Base-by-base conservation (phyloP, 176 grass and related monocot species). In the Oryza meridionalis region DNA sequence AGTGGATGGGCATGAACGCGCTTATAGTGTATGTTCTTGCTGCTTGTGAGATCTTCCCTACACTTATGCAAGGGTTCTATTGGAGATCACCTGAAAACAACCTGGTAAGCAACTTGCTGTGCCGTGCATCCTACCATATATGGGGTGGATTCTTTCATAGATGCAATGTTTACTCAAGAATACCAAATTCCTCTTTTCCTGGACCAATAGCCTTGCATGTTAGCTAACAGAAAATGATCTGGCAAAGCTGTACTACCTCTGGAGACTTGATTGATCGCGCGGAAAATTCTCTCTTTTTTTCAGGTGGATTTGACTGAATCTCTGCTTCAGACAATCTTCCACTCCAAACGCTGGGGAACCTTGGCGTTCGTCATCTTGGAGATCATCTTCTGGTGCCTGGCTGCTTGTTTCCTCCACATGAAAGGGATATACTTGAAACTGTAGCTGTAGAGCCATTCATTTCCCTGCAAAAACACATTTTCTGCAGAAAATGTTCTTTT, bases 1-100 rank as follows among this genome's bases (percentile, higher is more conserved):
- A 96, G 69, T 96, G 96, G 96, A 92, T 94, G 91, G 89, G 93
- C 76, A 92, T 99, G 96, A 96, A 99, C 73, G 96, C 89, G 10
- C 91, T 99, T 65, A 84, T 94, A 83, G 91, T 95, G 67, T 99
- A 88, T 70, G 70, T 99, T 86, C 85, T 99, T 51, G 93, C 93
- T 79, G 93, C 96, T 25, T 87, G 81, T 49, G 93, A 96, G 82
- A 40, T 99, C 22, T 92, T 99, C 79, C 89, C 93, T 49, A 45
- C 88, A n/a, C 81, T 92, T 86, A 16, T 94, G 72, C 91, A 99
- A 84, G 93, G 96, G 17, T 99, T 95, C 78, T 92, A 94, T 91
- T 96, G 96, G 93, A 65, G 27, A 9, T 99, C 89, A 71, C 91
- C 85, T 11, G 76, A 91, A 50, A 85, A 99, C 82, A 99, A 92